A percentile compares a stretch with the other conserved stretches of the same genome.
Conservation (phyloP, 495 filamentous ascomycete species). For the Hypoxylon cercidicola region DNA sequence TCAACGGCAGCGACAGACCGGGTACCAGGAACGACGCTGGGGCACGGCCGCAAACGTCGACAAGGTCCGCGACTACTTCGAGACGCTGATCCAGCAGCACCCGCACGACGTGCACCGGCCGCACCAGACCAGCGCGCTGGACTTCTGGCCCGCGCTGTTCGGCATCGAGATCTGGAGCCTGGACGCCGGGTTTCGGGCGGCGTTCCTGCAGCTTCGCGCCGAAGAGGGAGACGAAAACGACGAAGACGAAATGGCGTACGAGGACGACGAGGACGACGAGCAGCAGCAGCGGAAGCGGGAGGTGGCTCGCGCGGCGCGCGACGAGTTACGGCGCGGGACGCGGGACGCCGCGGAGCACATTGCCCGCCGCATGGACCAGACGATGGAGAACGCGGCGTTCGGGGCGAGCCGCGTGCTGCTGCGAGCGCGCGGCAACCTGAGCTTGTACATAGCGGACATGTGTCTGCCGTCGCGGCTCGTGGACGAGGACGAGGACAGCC, state of each 20-base stretch:
- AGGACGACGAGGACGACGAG: constrained; percentile 16
- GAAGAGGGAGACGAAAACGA: constrained; percentile 25
- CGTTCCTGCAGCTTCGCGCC: constrained; percentile 14
- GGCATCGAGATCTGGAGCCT: constrained; percentile 53
- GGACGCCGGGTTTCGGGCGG: constrained; percentile 40
- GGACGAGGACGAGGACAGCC: background rate
- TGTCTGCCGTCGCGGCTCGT: constrained; percentile 42
- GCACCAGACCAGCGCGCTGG: constrained; percentile 44
- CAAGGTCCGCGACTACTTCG: constrained; percentile 46
- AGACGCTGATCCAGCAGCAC: constrained; percentile 50
- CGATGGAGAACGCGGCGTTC: constrained; percentile 72
- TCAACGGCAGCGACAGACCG: background rate
- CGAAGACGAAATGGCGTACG: constrained; percentile 13
- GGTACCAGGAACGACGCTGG: constrained; percentile 20
- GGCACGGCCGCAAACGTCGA: constrained; percentile 42
- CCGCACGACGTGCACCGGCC: constrained; percentile 49
- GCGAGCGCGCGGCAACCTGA: constrained; percentile 72
- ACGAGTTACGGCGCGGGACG: constrained; percentile 41
- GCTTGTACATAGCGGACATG: constrained; percentile 74
- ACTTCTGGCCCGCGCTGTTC: constrained; percentile 56
- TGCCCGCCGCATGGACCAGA: constrained; percentile 68
- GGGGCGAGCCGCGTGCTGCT: constrained; percentile 67
- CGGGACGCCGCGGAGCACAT: constrained; percentile 57
- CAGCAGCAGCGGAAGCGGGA: background rate
- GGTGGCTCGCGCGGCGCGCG: constrained; percentile 19